Base-by-base conservation (phyloP, 2,329 filamentous ascomycete species). In the Monilinia fructigena region DNA sequence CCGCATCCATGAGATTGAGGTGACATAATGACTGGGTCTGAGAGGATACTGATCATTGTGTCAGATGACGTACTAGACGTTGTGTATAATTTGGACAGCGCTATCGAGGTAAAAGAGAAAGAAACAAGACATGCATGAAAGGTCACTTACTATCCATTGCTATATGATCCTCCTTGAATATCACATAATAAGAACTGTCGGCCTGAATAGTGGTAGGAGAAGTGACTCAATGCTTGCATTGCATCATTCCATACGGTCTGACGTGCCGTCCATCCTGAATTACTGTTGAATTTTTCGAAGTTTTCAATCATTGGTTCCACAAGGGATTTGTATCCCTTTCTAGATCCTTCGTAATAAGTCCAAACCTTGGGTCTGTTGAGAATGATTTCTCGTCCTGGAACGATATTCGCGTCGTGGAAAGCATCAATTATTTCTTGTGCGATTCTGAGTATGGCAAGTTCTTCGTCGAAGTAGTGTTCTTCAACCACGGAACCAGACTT, bases 261-360 rank as follows among this genome's bases (percentile, higher is more conserved):
- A 14, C 3, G 8, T 1, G 12, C 23, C 2, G 28, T 40, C 65
- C 65, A 67, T 3, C 66, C 66, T 1, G 56, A 52, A 23, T 68
- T 66, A 16, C 66, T 68, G 26, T 68, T 68, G 26, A 68, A 68
- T 14, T 68, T 68, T 35, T 66, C 40, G 8, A 66, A 66, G 18
- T 66, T 66, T 11, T 61, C 38, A 65, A 68, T 66, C 66, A 68
- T 66, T 1, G 66, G 66, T 40, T 68, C 63, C 7, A 66, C 26
- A 1, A 68, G 31, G 11, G 10, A 6, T 45, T 35, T 63, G 0
- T 48, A 16, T 16, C 55, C 50, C 0, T 6, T 6, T 26, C 11
- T 66, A n/a, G 3, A 16, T 16, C 40, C 40, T 42, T 16, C 40
- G 40, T 2, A 16, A 42, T 28, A 40, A 1, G 18, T 53, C 66